Evolutionary conservation across 805 yeast species (phyloP).

Genomic region (Candida nemodendra): DNA sequence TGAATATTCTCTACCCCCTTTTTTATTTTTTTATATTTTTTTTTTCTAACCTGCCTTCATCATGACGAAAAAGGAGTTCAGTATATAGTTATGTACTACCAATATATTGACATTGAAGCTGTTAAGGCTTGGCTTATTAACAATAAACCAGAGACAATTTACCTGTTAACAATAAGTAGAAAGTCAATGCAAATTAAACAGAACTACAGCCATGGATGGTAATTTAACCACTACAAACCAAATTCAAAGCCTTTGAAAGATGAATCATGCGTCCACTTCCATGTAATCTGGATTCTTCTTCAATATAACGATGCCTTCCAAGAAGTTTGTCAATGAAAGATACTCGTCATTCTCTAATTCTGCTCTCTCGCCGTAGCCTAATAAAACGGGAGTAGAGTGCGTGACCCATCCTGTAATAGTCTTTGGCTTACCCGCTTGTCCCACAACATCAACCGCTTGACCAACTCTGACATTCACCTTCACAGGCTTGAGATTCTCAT

Average conservation of each 20-base stretch:
- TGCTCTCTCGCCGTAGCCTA: slow-evolving; percentile 94
- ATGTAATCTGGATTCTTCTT: slow-evolving; percentile 85
- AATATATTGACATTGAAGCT: background rate
- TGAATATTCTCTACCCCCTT: background rate
- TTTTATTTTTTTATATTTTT: background rate
- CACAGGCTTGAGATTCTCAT: slow-evolving; percentile 84
- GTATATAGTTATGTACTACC: background rate
- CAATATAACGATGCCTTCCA: slow-evolving; percentile 92
- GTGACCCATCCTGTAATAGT: slow-evolving; percentile 99
- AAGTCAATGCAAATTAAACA: background rate
- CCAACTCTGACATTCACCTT: slow-evolving; percentile 98
- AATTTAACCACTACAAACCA: background rate
- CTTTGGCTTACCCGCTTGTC: slow-evolving; percentile 98
- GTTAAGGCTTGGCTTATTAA: no score
- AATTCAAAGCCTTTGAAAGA: no score
- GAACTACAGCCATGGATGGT: background rate
- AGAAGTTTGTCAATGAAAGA: slow-evolving; percentile 70
- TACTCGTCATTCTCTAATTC: slow-evolving; percentile 95
- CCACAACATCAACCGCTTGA: slow-evolving; percentile 97
- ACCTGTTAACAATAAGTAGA: background rate
- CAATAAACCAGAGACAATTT: no score
- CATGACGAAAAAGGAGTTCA: background rate
- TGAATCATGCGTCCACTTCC: slow-evolving; percentile 37
- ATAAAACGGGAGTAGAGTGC: slow-evolving; percentile 92
- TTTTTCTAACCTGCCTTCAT: background rate